A percentile compares a stretch with the other conserved stretches of the same genome.
Evolutionary conservation across 2,329 filamentous ascomycete genomes (phyloP).

Genomic region (Botrytis squamosa): DNA sequence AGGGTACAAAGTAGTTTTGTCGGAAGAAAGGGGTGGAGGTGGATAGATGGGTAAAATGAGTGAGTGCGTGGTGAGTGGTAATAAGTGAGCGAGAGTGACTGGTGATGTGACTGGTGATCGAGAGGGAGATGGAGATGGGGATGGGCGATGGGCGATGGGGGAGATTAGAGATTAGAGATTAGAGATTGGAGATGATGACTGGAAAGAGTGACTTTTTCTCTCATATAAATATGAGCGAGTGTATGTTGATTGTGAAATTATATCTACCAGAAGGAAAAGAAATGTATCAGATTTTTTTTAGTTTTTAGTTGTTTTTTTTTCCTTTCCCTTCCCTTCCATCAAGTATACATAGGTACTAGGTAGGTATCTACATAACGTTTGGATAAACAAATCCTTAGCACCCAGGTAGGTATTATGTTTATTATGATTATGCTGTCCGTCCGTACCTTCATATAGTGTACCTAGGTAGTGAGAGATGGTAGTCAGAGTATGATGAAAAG

Average conservation of each 20-base stretch:
- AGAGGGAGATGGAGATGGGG: background rate
- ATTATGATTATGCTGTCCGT: background rate
- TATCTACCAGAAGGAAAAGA: background rate
- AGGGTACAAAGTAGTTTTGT: background rate
- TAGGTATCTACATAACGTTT: background rate
- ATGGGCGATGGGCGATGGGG: background rate
- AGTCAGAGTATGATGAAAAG: background rate
- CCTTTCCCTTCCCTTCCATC: background rate
- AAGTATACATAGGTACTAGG: background rate
- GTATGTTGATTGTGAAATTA: background rate
- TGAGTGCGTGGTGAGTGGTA: background rate
- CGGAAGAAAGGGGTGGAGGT: background rate
- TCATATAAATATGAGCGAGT: background rate
- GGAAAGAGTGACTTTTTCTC: conserved; percentile 11
- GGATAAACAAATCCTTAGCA: background rate
- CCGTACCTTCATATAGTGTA: background rate
- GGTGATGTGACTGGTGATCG: background rate
- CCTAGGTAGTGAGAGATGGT: no score
- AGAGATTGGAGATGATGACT: background rate
- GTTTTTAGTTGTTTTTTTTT: background rate
- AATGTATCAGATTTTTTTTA: background rate
- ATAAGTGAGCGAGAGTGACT: background rate
- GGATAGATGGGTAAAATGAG: background rate
- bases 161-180: no score
- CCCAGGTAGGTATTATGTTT: background rate